A percentile compares a stretch with the other conserved stretches of the same genome.
Conservation (phyloP, 257 asterid species). For the Fraxinus americana region DNA sequence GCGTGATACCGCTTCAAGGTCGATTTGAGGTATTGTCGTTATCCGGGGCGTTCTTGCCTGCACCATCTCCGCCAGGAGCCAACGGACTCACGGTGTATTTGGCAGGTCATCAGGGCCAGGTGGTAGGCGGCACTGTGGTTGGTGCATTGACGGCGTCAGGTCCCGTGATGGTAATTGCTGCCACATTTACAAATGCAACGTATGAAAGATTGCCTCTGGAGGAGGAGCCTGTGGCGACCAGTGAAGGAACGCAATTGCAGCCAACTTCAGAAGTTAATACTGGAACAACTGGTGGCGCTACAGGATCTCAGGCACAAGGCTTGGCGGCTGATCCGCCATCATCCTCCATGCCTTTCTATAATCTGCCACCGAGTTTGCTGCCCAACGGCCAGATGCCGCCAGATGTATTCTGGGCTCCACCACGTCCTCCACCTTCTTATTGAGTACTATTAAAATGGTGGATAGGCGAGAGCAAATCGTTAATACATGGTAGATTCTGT, state of each 20-base stretch:
- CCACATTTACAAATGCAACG: constrained; percentile 66
- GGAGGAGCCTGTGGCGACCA: constrained; percentile 37
- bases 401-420: constrained; percentile 64
- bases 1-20: constrained; percentile 60
- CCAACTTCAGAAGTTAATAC: constrained; percentile 28
- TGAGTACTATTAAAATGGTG: constrained; percentile 20
- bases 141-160: constrained; percentile 67
- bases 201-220: constrained; percentile 73
- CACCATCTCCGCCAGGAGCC: constrained; percentile 66
- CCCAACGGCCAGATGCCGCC: constrained; percentile 63
- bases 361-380: constrained; percentile 48
- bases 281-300: constrained; percentile 18
- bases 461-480: neutral
- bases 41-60: constrained; percentile 73
- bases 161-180: constrained; percentile 83
- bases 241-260: constrained; percentile 39
- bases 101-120: constrained; percentile 85
- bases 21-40: constrained; percentile 69
- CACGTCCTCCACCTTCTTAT: constrained; percentile 53
- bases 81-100: constrained; percentile 66
- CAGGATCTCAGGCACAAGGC: neutral
- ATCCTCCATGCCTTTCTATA: constrained; percentile 40
- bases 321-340: constrained; percentile 31
- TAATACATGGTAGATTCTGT: neutral
- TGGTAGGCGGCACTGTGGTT: constrained; percentile 71